Evolutionary conservation across 169 alveolate species (phyloP).

Genomic region (Fabrea salina): DNA sequence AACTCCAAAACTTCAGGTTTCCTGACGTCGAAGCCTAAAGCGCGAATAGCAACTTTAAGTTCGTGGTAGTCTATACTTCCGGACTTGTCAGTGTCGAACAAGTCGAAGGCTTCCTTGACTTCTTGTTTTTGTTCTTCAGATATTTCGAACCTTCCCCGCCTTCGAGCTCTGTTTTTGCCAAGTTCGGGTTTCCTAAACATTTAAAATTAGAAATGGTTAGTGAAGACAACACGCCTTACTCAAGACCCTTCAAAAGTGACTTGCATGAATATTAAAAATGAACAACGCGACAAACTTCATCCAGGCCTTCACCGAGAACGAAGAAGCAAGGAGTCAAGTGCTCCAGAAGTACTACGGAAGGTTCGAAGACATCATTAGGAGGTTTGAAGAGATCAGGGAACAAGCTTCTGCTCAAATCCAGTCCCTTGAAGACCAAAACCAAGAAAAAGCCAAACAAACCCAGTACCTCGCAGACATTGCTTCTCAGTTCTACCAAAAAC

Average conservation of each 20-base stretch:
- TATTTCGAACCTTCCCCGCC: slow-evolving; percentile 69
- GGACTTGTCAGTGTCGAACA: slow-evolving; percentile 96
- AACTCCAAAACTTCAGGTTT: slow-evolving; percentile 89
- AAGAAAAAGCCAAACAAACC: background rate
- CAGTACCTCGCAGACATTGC: background rate
- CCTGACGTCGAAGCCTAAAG: slow-evolving; percentile 97
- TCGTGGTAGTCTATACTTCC: slow-evolving; percentile 84
- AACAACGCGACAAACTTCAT: too few relatives aligned
- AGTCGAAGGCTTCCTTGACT: slow-evolving; percentile 96
- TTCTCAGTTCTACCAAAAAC: background rate
- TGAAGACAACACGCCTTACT: too few relatives aligned
- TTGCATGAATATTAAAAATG: too few relatives aligned
- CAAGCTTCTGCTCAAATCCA: background rate
- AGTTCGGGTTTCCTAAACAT: slow-evolving; percentile 27
- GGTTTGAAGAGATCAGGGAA: background rate
- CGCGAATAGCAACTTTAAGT: slow-evolving; percentile 95
- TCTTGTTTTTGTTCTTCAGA: slow-evolving; percentile 94
- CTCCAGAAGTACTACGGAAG: background rate
- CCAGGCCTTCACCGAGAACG: background rate
- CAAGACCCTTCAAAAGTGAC: too few relatives aligned
- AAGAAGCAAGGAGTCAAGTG: background rate
- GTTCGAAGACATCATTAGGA: background rate
- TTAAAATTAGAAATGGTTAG: background rate
- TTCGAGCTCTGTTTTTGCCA: slow-evolving; percentile 15
- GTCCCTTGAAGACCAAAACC: background rate